Base-by-base conservation (phyloP, 108 stramenopile species). In the Nannochloropsis gaditana region DNA sequence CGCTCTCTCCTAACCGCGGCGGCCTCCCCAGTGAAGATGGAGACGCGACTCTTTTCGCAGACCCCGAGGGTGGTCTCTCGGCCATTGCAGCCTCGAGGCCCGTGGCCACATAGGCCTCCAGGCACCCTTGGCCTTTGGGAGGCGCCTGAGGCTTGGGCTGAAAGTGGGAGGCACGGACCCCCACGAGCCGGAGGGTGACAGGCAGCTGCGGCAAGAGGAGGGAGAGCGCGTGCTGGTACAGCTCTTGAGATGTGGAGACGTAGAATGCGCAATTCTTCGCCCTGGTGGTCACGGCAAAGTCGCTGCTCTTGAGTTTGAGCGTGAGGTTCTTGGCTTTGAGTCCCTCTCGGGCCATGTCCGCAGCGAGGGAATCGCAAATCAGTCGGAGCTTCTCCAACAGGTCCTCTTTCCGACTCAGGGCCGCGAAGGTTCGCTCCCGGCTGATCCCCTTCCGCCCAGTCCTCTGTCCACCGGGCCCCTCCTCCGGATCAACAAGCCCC, bases 381-480 rank as follows among this genome's bases (percentile, higher is more conserved):
- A 86, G 88, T 86, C 94, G 92, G 9, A 96, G 85, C 86, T 89
- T 93, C 5, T 82, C 84, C 80, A 86, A 88, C 21, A 98, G 83
- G 31, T 90, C 90, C 19, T 79, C 85, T 92, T 93, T 94, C 11
- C 91, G 80, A 10, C 87, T 73, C 11, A 91, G 87, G 45, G 94
- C 91, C 4, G 89, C 80, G 88, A 96, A 98, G 11, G 95, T 98
- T 11, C 96, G 91, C 90, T 98, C 97, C 59, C 91, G 91, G 85
- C 95, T 94, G 80, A 97, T 95, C n/a, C 94, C 94, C 84, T 95
- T 95, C 45, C 90, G 79, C 44, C 86, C 45, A 43, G 80, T 73
- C 44, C 88, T 85, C 15, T 84, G 84, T 10, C 79, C 41, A 11
- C 87, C 91, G 31, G 43, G 79, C 44, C 80, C 21, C 19, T 85